A percentile compares a stretch with the other conserved stretches of the same genome.
phyloP scores from a whole-genome alignment of 371 early-diverging fungal genomes.

The Lichtheimia ramosa region DNA sequence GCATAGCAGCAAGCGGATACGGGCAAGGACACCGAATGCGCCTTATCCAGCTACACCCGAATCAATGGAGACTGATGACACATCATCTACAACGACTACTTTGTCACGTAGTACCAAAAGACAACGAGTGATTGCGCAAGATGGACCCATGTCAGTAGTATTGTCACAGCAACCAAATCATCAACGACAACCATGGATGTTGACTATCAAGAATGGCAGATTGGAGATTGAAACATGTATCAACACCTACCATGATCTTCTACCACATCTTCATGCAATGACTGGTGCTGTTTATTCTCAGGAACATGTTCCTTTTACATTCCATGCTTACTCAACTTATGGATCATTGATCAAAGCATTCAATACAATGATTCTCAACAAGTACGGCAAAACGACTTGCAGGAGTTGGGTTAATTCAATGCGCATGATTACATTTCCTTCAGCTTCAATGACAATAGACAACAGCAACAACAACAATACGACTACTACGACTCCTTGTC shows the following conservation, averaged over 20 bases:
- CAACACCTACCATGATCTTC: conserved; percentile 6
- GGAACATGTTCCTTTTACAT: conserved; percentile 7
- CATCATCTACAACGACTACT: neutral
- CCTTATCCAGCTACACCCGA: no score
- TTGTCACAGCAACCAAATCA: neutral
- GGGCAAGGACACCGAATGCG: no score
- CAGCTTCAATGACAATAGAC: neutral
- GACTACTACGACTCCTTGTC: neutral
- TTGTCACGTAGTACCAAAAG: conserved; percentile 1
- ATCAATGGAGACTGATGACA: no score
- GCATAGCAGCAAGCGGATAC: no score
- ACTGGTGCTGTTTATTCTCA: conserved; percentile 2
- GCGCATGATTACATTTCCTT: conserved; percentile 1
- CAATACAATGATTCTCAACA: conserved; percentile 9
- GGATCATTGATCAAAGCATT: conserved; percentile 6
- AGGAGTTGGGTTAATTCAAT: conserved; percentile 6
- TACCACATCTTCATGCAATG: conserved; percentile 8
- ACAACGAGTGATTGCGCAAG: conserved; percentile 5
- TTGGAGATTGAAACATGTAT: conserved; percentile 10
- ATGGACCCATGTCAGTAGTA: conserved; percentile 1
- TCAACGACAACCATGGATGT: conserved; percentile 6
- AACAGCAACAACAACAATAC: neutral
- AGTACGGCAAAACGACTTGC: conserved; percentile 12
- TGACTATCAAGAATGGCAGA: conserved; percentile 5
- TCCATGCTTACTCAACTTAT: conserved; percentile 1